These are phyloP conservation scores for Luffa aegyptiaca DNA, from an alignment of 306 rosid species.

Conservation along the genomic window DNA sequence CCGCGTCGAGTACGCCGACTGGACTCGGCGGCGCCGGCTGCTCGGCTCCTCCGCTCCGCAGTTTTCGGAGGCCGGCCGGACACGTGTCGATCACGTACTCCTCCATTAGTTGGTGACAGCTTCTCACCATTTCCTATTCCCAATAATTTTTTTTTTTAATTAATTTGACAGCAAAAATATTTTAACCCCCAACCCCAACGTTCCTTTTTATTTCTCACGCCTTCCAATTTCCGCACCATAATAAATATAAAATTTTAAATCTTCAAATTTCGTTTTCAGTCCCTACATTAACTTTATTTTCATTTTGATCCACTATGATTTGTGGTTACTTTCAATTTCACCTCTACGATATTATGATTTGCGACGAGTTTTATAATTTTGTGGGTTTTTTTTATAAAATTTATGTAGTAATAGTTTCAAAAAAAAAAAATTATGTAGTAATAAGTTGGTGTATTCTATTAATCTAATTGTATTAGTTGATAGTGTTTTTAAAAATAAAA, in stretches of 20 bases:
- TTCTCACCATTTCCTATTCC: conserved; percentile 62
- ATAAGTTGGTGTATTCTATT: no score
- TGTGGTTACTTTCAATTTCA: background rate
- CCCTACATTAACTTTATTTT: no score
- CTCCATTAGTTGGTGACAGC: conserved; percentile 85
- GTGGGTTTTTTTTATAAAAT: no score
- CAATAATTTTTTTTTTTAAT: background rate
- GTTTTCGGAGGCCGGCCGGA: conserved; percentile 18
- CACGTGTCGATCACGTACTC: conserved; percentile 58
- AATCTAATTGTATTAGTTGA: no score
- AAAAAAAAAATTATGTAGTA: no score
- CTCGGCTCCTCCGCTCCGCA: conserved; percentile 5
- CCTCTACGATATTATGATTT: no score
- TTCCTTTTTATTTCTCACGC: background rate
- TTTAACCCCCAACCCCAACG: conserved; percentile 13
- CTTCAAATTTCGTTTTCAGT: background rate
- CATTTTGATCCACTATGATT: background rate
- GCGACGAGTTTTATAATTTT: no score
- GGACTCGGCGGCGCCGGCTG: conserved; percentile 46
- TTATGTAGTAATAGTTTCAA: no score
- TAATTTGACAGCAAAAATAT: background rate
- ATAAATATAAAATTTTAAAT: background rate
- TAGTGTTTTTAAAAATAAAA: no score
- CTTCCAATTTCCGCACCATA: background rate
- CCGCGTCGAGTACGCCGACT: conserved; percentile 60